A percentile compares a stretch with the other conserved stretches of the same genome.
Conservation (phyloP, 2,329 filamentous ascomycete species). For the Rhytidhysteron rufulum region DNA sequence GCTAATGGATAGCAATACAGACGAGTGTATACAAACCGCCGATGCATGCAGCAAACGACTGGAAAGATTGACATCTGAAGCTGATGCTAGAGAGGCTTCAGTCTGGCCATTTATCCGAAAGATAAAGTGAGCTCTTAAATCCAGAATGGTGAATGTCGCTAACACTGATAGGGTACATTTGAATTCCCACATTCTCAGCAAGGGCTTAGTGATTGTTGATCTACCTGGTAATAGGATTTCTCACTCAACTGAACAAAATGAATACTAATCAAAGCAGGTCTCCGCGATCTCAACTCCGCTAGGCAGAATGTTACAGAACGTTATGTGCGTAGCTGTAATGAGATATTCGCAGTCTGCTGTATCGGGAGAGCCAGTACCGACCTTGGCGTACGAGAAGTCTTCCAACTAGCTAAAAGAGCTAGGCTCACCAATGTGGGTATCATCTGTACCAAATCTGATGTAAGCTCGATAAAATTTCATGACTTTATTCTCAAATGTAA, state of each 20-base stretch:
- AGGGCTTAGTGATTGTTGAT: constrained; percentile 48
- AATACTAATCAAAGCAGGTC: constrained; percentile 29
- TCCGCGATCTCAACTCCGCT: constrained; percentile 47
- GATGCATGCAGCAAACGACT: constrained; percentile 35
- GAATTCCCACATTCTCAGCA: constrained; percentile 46
- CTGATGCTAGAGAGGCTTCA: constrained; percentile 12
- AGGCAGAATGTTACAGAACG: constrained; percentile 43
- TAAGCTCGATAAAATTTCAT: constrained; percentile 21
- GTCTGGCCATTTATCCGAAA: constrained; percentile 47
- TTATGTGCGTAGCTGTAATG: constrained; percentile 44
- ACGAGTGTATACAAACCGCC: constrained; percentile 23
- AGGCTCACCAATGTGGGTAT: constrained; percentile 29
- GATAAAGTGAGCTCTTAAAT: constrained; percentile 40
- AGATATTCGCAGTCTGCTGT: constrained; percentile 45
- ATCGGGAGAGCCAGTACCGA: constrained; percentile 44
- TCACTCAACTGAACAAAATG: neutral
- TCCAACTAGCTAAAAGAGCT: constrained; percentile 39
- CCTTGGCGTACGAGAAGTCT: constrained; percentile 38
- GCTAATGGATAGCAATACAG: neutral
- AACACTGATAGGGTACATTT: constrained; percentile 38
- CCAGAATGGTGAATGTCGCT: too few relatives aligned
- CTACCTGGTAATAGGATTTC: constrained; percentile 39
- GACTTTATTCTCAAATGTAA: neutral
- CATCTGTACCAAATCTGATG: constrained; percentile 20
- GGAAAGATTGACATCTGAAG: constrained; percentile 38